A percentile compares a stretch with the other conserved stretches of the same genome.
phyloP scores from a whole-genome alignment of 2,329 filamentous ascomycete genomes.

The Torrubiella hemipterigena region DNA sequence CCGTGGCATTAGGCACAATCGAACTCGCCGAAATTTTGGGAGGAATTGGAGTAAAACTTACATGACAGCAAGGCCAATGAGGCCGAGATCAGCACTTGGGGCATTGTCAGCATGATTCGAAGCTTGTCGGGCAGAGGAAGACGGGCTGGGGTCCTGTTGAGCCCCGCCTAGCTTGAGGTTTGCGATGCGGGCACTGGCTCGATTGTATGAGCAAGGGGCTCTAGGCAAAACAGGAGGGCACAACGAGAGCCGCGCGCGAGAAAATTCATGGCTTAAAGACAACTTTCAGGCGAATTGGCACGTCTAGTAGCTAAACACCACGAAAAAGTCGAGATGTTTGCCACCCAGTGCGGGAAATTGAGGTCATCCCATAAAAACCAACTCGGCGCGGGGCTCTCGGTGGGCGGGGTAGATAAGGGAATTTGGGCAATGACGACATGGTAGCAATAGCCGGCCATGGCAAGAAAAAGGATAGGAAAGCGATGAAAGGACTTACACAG shows the following conservation, averaged over 20 bases:
- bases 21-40: not conserved
- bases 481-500: conserved; percentile 46
- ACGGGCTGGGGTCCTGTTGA: conserved; percentile 24
- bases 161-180: conserved; percentile 59
- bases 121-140: conserved; percentile 14
- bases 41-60: conserved; percentile 25
- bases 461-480: conserved; percentile 13
- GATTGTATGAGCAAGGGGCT: no score
- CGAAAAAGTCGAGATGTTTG: conserved; percentile 4
- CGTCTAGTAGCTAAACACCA: no score
- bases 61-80: conserved; percentile 90
- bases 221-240: no score
- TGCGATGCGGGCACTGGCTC: conserved; percentile 61
- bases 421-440: no score
- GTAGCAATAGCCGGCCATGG: no score
- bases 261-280: no score
- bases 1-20: conserved; percentile 6
- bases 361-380: conserved; percentile 3
- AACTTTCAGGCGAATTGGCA: no score
- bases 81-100: conserved; percentile 74
- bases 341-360: conserved; percentile 7
- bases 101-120: conserved; percentile 42
- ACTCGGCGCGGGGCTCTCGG: no score
- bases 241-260: not conserved
- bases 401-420: conserved; percentile 8